A percentile compares a stretch with the other conserved stretches of the same genome.
phyloP scores from a whole-genome alignment of 148 eudicot species.

The Talinum fruticosum region DNA sequence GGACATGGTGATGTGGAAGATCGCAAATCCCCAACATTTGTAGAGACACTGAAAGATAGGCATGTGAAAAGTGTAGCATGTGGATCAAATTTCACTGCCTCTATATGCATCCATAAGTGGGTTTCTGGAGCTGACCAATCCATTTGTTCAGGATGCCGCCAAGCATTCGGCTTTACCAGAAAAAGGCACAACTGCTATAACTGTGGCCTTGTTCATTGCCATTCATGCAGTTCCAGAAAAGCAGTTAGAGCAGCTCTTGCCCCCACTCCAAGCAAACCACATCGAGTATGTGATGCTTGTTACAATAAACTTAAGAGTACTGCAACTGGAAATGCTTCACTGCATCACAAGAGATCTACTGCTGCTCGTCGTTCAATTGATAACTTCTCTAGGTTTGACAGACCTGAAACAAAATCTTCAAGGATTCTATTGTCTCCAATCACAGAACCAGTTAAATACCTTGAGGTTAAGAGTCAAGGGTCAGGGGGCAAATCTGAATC shows the following conservation, averaged over 20 bases:
- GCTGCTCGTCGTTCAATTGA: slow-evolving; percentile 46
- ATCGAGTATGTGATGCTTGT: slow-evolving; percentile 78
- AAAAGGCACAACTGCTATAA: slow-evolving; percentile 74
- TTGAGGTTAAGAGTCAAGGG: slow-evolving; percentile 55
- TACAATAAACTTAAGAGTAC: slow-evolving; percentile 56
- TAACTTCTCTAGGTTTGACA: slow-evolving; percentile 34
- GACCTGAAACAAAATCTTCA: slow-evolving; percentile 39
- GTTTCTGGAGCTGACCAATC: slow-evolving; percentile 77
- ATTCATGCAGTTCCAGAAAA: slow-evolving; percentile 66
- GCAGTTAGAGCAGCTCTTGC: slow-evolving; percentile 74
- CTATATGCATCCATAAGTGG: slow-evolving; percentile 78
- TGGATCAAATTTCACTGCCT: slow-evolving; percentile 64
- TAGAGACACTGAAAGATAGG: slow-evolving; percentile 62
- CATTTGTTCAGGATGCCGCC: slow-evolving; percentile 68
- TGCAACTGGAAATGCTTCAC: slow-evolving; percentile 29
- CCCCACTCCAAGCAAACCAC: slow-evolving; percentile 79
- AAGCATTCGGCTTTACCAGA: slow-evolving; percentile 72
- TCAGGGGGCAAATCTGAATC: slow-evolving; percentile 40
- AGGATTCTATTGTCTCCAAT: slow-evolving; percentile 44
- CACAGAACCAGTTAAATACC: slow-evolving; percentile 70
- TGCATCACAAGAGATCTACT: slow-evolving; percentile 32
- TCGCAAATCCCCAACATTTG: slow-evolving; percentile 59
- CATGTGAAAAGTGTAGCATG: slow-evolving; percentile 66
- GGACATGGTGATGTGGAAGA: slow-evolving; percentile 77
- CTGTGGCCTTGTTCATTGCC: slow-evolving; percentile 71